These are phyloP conservation scores for Calocybe gangraenosa DNA, from an alignment of 768 basidiomycete genomes.

Conservation along the genomic window DNA sequence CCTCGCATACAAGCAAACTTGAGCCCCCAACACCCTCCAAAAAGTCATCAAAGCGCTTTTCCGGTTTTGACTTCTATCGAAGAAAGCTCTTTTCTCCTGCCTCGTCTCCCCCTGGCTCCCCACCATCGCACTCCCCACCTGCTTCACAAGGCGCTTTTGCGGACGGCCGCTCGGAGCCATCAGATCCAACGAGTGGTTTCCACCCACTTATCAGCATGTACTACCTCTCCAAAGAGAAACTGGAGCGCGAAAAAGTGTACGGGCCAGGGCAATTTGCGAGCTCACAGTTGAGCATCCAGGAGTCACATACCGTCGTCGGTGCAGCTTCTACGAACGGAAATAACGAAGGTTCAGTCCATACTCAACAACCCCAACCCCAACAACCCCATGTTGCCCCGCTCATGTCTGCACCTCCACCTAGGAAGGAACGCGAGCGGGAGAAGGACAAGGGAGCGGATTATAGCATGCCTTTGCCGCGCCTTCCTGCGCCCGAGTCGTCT, in stretches of 20 bases:
- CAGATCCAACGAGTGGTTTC: constrained; percentile 89
- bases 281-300: constrained; percentile 70
- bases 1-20: constrained; percentile 31
- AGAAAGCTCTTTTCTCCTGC: constrained; percentile 80
- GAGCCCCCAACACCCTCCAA: constrained; percentile 46
- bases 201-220: constrained; percentile 96
- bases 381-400: not conserved
- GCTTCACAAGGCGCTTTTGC: constrained; percentile 27
- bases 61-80: constrained; percentile 91
- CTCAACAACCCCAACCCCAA: not conserved
- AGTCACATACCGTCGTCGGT: constrained; percentile 9
- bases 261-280: constrained; percentile 92
- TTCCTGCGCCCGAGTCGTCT: constrained; percentile 77
- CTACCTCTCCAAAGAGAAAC: constrained; percentile 91
- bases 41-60: constrained; percentile 77
- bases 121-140: constrained; percentile 51
- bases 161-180: constrained; percentile 30
- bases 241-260: constrained; percentile 91
- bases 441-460: constrained; percentile 54
- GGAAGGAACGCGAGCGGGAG: not conserved
- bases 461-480: constrained; percentile 75
- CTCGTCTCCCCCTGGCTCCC: constrained; percentile 38
- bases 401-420: not conserved
- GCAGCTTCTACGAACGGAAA: not conserved
- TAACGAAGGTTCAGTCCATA: not conserved